Conservation (phyloP, 768 basidiomycete species). For the Polyporus arcularius region DNA sequence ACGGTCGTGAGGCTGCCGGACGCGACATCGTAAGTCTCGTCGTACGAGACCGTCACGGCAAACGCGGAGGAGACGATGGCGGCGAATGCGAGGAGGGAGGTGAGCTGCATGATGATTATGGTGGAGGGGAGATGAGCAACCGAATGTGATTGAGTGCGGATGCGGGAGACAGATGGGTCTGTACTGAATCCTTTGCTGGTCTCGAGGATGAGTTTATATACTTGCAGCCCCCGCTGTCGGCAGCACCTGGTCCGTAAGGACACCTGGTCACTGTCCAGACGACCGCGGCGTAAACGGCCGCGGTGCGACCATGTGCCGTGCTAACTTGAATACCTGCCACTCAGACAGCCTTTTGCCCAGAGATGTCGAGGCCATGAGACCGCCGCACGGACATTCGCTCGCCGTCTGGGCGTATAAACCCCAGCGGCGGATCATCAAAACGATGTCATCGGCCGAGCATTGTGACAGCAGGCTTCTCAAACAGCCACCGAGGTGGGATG, state of each 20-base stretch:
- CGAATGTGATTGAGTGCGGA: not conserved
- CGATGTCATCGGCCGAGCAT: conserved; percentile 9
- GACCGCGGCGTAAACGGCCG: not conserved
- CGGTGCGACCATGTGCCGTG: not conserved
- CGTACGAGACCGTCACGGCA: conserved; percentile 37
- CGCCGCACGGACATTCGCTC: conserved; percentile 9
- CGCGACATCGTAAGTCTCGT: conserved; percentile 37
- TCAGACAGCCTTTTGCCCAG: not conserved
- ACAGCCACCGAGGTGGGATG: too few species aligned
- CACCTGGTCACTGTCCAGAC: not conserved
- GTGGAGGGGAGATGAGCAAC: not conserved
- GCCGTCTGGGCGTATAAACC: conserved; percentile 3
- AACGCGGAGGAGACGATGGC: conserved; percentile 15
- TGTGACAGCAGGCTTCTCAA: too few species aligned
- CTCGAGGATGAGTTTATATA: not conserved
- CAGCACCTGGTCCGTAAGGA: not conserved
- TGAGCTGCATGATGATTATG: conserved; percentile 29
- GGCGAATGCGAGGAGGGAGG: conserved; percentile 21
- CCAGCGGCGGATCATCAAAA: not conserved
- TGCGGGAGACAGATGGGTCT: not conserved
- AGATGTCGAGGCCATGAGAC: conserved; percentile 6
- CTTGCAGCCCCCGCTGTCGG: not conserved
- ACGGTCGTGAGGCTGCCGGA: conserved; percentile 30
- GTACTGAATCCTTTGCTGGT: conserved; percentile 2
- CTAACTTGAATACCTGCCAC: not conserved